A percentile compares a stretch with the other conserved stretches of the same genome.
Conservation (phyloP, 768 basidiomycete species). For the Rhizopogon salebrosus region DNA sequence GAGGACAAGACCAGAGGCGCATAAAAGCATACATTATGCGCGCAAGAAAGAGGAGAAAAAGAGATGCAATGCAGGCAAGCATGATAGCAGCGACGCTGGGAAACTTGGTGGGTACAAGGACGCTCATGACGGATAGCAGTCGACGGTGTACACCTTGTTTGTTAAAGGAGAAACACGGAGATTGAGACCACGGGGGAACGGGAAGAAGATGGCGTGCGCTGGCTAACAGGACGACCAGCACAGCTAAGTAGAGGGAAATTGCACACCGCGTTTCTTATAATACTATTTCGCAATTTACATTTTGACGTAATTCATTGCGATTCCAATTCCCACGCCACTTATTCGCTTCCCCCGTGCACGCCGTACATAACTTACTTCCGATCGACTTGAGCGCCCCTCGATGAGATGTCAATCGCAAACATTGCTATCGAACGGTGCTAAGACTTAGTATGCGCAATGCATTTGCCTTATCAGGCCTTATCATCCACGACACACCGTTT, state of each 20-base stretch:
- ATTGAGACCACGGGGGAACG: slow-evolving; percentile 14
- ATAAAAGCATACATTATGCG: slow-evolving; percentile 23
- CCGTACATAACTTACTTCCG: not conserved
- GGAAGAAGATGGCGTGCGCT: slow-evolving; percentile 4
- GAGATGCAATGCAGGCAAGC: slow-evolving; percentile 25
- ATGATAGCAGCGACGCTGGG: slow-evolving; percentile 25
- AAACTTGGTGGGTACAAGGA: slow-evolving; percentile 26
- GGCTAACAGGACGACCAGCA: slow-evolving; percentile 13
- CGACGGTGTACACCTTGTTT: slow-evolving; percentile 6
- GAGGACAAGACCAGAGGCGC: slow-evolving; percentile 23
- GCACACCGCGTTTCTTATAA: not conserved
- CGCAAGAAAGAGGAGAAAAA: slow-evolving; percentile 24
- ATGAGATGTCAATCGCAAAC: not conserved
- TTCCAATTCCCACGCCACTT: not conserved
- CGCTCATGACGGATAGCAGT: slow-evolving; percentile 18
- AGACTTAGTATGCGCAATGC: not conserved
- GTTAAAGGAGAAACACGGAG: slow-evolving; percentile 17
- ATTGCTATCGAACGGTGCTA: not conserved
- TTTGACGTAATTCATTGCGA: not conserved
- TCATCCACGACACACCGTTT: not conserved
- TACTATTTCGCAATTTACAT: not conserved
- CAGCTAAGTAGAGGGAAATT: slow-evolving; percentile 5
- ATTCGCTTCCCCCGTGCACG: not conserved
- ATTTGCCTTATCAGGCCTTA: not conserved
- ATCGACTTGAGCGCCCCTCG: not conserved